Conservation (phyloP, 495 filamentous ascomycete species). For the Cercophora samala region DNA sequence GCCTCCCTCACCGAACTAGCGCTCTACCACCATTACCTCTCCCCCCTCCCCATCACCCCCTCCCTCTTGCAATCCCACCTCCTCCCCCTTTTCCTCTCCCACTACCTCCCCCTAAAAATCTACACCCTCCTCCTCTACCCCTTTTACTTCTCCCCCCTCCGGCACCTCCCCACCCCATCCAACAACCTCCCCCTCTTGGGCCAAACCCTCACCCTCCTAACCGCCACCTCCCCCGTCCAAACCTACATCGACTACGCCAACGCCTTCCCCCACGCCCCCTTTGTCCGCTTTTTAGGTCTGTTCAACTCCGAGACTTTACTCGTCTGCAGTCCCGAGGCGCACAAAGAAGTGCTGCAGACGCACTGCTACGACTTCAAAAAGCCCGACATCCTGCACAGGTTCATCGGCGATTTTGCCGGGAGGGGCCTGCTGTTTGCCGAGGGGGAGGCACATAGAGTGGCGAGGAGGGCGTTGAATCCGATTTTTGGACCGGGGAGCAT, state of each 20-base stretch:
- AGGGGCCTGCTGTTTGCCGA: constrained; percentile 32
- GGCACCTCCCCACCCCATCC: constrained; percentile 25
- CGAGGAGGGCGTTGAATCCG: constrained; percentile 20
- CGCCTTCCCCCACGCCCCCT: constrained; percentile 23
- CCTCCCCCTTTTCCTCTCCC: constrained; percentile 15
- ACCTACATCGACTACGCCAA: constrained; percentile 26
- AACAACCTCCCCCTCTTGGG: constrained; percentile 20
- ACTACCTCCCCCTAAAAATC: constrained; percentile 23
- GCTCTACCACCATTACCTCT: too few relatives aligned
- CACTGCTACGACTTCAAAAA: constrained; percentile 33
- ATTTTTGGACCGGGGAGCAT: too few relatives aligned
- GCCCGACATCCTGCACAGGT: constrained; percentile 22
- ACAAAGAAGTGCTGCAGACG: constrained; percentile 30
- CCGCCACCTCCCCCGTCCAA: constrained; percentile 21
- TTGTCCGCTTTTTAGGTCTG: constrained; percentile 31
- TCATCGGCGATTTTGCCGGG: constrained; percentile 28
- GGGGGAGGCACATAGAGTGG: constrained; percentile 28
- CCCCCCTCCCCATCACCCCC: not conserved
- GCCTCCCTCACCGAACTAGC: too few relatives aligned
- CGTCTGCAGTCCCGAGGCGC: constrained; percentile 27
- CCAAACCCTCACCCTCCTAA: constrained; percentile 19
- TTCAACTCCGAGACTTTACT: constrained; percentile 30
- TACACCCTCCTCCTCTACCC: constrained; percentile 29
- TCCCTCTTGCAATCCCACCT: constrained; percentile 10
- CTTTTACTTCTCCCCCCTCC: constrained; percentile 24